These are phyloP conservation scores for Rhizomucor pusillus DNA, from an alignment of 371 early-diverging fungal genomes.

Conservation along the genomic window DNA sequence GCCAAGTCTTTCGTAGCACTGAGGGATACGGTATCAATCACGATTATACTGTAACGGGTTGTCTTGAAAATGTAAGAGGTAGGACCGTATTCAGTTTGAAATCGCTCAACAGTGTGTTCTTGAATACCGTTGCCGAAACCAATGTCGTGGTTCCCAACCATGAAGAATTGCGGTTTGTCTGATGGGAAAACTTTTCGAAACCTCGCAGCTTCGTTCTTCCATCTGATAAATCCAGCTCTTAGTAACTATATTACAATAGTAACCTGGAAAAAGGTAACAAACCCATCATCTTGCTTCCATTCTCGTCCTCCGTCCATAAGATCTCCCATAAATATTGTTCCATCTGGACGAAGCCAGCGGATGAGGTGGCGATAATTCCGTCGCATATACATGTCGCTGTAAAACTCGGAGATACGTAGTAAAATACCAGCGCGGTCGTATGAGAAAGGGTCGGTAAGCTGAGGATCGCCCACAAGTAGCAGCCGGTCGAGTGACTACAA, in stretches of 20 bases:
- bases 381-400: slow-evolving; percentile 81
- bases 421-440: slow-evolving; percentile 62
- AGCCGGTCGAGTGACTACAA: slow-evolving; percentile 8
- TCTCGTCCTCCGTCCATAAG: slow-evolving; percentile 87
- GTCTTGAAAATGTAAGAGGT: slow-evolving; percentile 60
- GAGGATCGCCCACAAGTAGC: slow-evolving; percentile 87
- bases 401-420: slow-evolving; percentile 64
- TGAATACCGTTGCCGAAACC: slow-evolving; percentile 80
- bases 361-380: slow-evolving; percentile 66
- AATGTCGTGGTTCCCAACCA: slow-evolving; percentile 93
- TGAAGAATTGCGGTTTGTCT: slow-evolving; percentile 23
- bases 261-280: background rate
- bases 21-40: slow-evolving; percentile 80
- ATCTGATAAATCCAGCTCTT: slow-evolving; percentile 6
- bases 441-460: slow-evolving; percentile 87
- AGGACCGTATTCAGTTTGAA: slow-evolving; percentile 60
- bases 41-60: slow-evolving; percentile 62
- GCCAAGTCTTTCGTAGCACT: slow-evolving; percentile 39
- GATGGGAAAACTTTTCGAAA: slow-evolving; percentile 31
- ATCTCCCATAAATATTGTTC: slow-evolving; percentile 83
- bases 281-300: slow-evolving; percentile 57
- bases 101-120: slow-evolving; percentile 47
- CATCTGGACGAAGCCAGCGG: slow-evolving; percentile 52
- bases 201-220: slow-evolving; percentile 16
- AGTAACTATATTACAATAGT: background rate